A percentile compares a stretch with the other conserved stretches of the same genome.
Conservation (phyloP, 2,329 filamentous ascomycete genomes). For the Ophiostoma australiae region DNA sequence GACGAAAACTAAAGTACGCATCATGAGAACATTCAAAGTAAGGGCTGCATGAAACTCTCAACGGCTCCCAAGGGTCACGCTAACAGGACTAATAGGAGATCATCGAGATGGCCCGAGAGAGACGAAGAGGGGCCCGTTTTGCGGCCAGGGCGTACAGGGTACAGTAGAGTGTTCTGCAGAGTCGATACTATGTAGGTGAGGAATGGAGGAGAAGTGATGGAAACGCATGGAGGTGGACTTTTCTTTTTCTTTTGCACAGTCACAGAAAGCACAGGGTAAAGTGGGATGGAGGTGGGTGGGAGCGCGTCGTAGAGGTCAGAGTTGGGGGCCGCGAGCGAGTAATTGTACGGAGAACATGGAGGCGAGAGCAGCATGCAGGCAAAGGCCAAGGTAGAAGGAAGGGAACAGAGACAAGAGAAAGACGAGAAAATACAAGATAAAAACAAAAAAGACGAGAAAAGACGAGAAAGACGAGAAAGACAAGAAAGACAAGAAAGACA, state of each 20-base stretch:
- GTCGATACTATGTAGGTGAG: neutral
- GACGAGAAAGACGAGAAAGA: neutral
- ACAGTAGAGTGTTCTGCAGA: neutral
- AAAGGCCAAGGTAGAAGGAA: neutral
- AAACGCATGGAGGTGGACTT: too few relatives aligned
- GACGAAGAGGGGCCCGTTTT: conserved; percentile 6
- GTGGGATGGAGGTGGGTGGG: neutral
- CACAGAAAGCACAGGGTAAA: neutral
- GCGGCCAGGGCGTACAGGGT: neutral
- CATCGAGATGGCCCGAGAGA: conserved; percentile 11
- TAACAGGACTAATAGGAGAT: conserved; percentile 9
- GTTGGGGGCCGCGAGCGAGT: neutral
- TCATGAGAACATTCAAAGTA: neutral
- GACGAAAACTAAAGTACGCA: neutral
- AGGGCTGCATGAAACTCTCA: neutral
- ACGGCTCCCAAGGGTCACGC: conserved; percentile 6
- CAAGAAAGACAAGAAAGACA: too few relatives aligned
- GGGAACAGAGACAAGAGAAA: neutral
- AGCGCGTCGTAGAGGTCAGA: neutral
- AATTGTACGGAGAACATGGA: neutral
- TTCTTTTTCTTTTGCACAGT: neutral
- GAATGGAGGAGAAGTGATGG: neutral
- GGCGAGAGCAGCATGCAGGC: neutral
- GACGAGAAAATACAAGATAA: too few relatives aligned
- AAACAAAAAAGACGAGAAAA: neutral